phyloP scores from a whole-genome alignment of 2,329 filamentous ascomycete species.

The Cercospora brassicicola region DNA sequence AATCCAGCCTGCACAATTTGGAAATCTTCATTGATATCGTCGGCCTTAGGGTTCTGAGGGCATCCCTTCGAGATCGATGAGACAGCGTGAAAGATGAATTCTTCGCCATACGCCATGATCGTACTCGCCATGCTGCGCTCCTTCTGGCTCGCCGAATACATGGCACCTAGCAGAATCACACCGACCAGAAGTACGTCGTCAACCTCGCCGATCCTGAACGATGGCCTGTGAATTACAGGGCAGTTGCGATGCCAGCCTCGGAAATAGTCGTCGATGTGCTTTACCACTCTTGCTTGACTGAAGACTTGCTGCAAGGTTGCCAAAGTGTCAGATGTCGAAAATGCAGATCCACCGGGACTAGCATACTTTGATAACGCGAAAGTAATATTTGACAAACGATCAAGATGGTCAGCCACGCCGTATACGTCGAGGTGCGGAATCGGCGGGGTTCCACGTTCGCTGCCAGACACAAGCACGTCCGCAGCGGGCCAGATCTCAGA shows the following conservation, averaged over 20 bases:
- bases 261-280: conserved; percentile 13
- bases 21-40: background rate
- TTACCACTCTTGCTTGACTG: background rate
- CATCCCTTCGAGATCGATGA: background rate
- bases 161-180: conserved; percentile 13
- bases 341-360: background rate
- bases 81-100: conserved; percentile 8
- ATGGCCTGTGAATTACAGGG: conserved; percentile 9
- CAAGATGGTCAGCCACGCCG: conserved; percentile 1
- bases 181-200: conserved; percentile 7
- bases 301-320: conserved; percentile 11
- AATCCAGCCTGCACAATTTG: conserved; percentile 11
- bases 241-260: conserved; percentile 16
- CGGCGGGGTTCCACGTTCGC: background rate
- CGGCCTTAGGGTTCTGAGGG: background rate
- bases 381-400: background rate
- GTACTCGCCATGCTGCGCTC: conserved; percentile 12
- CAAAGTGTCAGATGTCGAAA: background rate
- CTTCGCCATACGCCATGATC: conserved; percentile 12
- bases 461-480: background rate
- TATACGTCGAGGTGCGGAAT: background rate
- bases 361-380: background rate
- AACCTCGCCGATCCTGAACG: background rate
- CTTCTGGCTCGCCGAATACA: conserved; percentile 16
- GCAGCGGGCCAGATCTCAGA: conserved; percentile 10